Percentiles rank a stretch among this genome's conserved stretches.
Conservation (phyloP, 805 yeast genomes). For the Candida verbasci region DNA sequence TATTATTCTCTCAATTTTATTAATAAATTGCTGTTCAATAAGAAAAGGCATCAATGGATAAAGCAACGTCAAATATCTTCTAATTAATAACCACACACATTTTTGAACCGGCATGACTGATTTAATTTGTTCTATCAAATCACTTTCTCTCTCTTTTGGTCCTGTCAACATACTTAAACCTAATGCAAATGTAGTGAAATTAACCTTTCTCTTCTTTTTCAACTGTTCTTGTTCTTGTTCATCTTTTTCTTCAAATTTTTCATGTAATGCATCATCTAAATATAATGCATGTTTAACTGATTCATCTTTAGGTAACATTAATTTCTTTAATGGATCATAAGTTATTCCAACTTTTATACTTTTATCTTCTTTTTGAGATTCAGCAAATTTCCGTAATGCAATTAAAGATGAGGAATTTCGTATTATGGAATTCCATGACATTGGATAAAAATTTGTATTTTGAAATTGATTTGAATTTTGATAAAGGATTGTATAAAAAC, state of each 20-base stretch:
- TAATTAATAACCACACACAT: slow-evolving; percentile 49
- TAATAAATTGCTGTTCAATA: slow-evolving; percentile 50
- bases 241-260: slow-evolving; percentile 23
- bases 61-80: slow-evolving; percentile 52
- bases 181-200: slow-evolving; percentile 13
- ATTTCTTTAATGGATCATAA: slow-evolving; percentile 5
- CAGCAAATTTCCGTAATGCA: slow-evolving; percentile 26
- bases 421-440: slow-evolving; percentile 33
- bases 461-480: neutral
- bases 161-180: slow-evolving; percentile 12
- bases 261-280: slow-evolving; percentile 13
- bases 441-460: slow-evolving; percentile 33
- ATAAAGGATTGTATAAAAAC: slow-evolving; percentile 23
- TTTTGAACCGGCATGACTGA: slow-evolving; percentile 46
- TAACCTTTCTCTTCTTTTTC: slow-evolving; percentile 12
- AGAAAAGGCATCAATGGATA: slow-evolving; percentile 61
- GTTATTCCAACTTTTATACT: neutral
- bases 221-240: slow-evolving; percentile 31
- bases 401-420: slow-evolving; percentile 27
- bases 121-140: slow-evolving; percentile 27
- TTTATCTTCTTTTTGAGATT: neutral
- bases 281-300: slow-evolving; percentile 18
- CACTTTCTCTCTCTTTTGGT: slow-evolving; percentile 19
- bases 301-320: slow-evolving; percentile 10
- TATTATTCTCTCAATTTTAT: slow-evolving; percentile 36